A percentile compares a stretch with the other conserved stretches of the same genome.
Evolutionary conservation across 306 rosid species (phyloP).

Genomic region (Begonia peltatifolia): DNA sequence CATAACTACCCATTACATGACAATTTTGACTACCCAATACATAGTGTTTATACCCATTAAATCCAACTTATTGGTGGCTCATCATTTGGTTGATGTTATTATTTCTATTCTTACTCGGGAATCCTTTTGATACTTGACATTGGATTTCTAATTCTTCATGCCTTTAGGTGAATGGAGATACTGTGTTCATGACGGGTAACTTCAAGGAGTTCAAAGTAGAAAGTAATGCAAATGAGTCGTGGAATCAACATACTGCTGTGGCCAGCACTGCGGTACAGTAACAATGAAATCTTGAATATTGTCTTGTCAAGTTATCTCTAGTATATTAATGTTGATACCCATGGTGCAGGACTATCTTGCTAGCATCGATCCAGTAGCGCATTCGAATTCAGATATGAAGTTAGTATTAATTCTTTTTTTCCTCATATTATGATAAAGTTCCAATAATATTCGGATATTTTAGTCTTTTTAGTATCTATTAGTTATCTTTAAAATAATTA

Average conservation of each 20-base stretch:
- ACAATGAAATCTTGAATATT: neutral
- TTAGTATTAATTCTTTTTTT: slow-evolving; percentile 12
- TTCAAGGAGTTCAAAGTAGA: slow-evolving; percentile 89
- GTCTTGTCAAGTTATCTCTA: neutral
- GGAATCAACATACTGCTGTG: slow-evolving; percentile 77
- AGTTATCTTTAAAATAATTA: neutral
- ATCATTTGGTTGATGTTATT: too few species aligned
- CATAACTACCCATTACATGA: too few species aligned
- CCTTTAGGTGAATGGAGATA: slow-evolving; percentile 87
- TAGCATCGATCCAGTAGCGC: slow-evolving; percentile 61
- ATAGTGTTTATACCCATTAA: too few species aligned
- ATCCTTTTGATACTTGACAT: neutral
- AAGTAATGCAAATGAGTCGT: slow-evolving; percentile 39
- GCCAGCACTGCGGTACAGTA: slow-evolving; percentile 75
- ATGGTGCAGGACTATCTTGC: slow-evolving; percentile 84
- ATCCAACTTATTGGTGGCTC: too few species aligned
- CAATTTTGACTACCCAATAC: too few species aligned
- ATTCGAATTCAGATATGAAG: slow-evolving; percentile 64
- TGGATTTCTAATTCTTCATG: neutral
- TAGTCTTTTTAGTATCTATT: neutral
- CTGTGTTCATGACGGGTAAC: slow-evolving; percentile 80
- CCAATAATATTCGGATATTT: too few species aligned
- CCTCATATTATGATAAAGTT: too few species aligned
- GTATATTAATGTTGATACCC: slow-evolving; percentile 13
- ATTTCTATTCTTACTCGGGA: too few species aligned